Base-by-base conservation (phyloP, 2,329 filamentous ascomycete species). In the Knufia petricola region DNA sequence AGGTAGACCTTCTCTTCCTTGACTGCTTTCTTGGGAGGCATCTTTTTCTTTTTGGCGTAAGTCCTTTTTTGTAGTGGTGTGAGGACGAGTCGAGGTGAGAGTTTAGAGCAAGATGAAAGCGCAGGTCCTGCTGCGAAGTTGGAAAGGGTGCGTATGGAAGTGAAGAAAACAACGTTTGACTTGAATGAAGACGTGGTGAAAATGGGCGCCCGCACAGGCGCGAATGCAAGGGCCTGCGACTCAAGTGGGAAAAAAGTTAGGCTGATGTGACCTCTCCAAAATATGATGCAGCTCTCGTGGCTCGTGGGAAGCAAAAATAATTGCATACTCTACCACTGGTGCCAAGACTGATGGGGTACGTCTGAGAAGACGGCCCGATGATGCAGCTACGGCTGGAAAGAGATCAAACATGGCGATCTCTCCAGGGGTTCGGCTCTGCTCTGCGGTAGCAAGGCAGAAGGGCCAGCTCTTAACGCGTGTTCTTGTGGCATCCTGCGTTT, bases 1-100 rank as follows among this genome's bases (percentile, higher is more conserved):
- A 98, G 78, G 61, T 92, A 82, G 70, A 96, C 78, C 82, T 96
- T 96, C 78, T 96, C 86, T 78, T 95, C 85, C 63, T 87, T 81
- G 62, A 81, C 83, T 47, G 72, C 75, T 74, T 96, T 96, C 79
- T 98, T 98, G 68, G 92, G 92, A 72, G 87, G 77, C 92, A 98
- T 98, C 68, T 80, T 88, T 67, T 69, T 75, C 68, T 70, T 74
- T 68, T 77, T 82, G 52, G 77, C 74, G 72, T 77, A 80, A 55
- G 66, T 65, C 60, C 75, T 73, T 37, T 15, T 52, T 34, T 54
- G 50, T 19, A 52, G 24, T 43, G 50, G 24, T 48, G 48, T 48
- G 37, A 54, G 30, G 30, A 51, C 37, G 19, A 30, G 20, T 19
- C 28, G 54, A 42, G 55, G 51, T 55, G 56, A 32, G 28, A 48